phyloP scores from a whole-genome alignment of 2,329 filamentous ascomycete genomes.

The Raffaelea ambrosiae region DNA sequence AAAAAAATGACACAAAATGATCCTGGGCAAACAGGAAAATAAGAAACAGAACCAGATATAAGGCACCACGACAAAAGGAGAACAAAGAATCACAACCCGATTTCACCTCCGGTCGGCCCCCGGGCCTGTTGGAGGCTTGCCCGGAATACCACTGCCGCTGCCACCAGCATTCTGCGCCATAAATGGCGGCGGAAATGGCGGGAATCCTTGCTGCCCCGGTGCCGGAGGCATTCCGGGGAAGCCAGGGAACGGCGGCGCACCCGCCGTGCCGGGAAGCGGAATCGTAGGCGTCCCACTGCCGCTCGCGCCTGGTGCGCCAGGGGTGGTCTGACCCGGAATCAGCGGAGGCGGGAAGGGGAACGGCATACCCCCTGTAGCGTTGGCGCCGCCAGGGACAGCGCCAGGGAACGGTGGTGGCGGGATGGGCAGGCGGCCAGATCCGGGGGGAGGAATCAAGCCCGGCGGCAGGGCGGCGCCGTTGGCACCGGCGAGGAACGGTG shows the following conservation, averaged over 20 bases:
- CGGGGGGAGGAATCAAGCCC: not conserved
- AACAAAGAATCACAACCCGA: not conserved
- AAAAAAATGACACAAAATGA: too few relatives aligned
- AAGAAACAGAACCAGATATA: not conserved
- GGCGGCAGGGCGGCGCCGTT: too few relatives aligned
- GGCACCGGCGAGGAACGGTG: too few relatives aligned
- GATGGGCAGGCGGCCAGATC: slow-evolving; percentile 20
- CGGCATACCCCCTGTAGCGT: slow-evolving; percentile 28
- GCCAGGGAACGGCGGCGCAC: slow-evolving; percentile 26
- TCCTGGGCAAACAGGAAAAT: too few relatives aligned
- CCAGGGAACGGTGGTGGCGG: slow-evolving; percentile 39
- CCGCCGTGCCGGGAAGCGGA: slow-evolving; percentile 13
- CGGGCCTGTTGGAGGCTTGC: not conserved
- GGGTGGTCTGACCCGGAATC: slow-evolving; percentile 5
- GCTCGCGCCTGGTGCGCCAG: slow-evolving; percentile 12
- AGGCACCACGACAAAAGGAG: not conserved
- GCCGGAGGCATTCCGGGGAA: slow-evolving; percentile 32
- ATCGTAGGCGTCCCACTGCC: too few relatives aligned
- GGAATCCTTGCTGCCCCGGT: slow-evolving; percentile 23
- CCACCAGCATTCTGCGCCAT: slow-evolving; percentile 25
- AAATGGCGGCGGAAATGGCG: slow-evolving; percentile 24
- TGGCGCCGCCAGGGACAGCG: slow-evolving; percentile 3
- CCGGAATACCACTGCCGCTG: slow-evolving; percentile 19
- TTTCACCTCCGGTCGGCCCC: not conserved
- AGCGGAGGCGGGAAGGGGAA: slow-evolving; percentile 33